Evolutionary conservation across 2,329 filamentous ascomycete genomes (phyloP), one percentile per base, ranked within the genome.

Genomic region (Nemania bipapillata): DNA sequence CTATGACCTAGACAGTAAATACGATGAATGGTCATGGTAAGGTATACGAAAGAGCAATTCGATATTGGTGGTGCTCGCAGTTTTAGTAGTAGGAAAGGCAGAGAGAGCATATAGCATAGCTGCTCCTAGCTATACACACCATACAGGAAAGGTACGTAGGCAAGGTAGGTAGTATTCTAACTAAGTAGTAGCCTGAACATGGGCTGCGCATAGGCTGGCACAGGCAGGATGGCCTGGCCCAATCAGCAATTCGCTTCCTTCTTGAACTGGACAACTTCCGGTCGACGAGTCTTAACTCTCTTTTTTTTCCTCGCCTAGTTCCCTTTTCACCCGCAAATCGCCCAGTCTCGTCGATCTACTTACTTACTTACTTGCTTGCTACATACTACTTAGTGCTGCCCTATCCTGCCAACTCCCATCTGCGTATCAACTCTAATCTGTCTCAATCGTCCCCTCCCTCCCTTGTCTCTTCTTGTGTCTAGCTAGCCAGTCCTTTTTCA

Each of bases 211-310:
- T 54, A 47, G 58, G 58, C 66, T 35, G 57, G 61, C 40, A 50
- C 50, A 47, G 57, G 60, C 61, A 68, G 61, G 69, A 62, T 66
- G 40, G 55, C 22, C 66, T 59, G 60, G 40, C 65, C 68, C 68
- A 70, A 71, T 71, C 69, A 71, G 69, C 63, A 69, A 71, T 61
- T 69, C 24, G 63, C 66, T 60, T 64, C 66, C 47, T 71, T 69
- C 69, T 69, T 55, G 63, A 69, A 66, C 63, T 64, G 63, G 69
- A 64, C 69, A 71, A 64, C 65, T 59, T 55, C 64, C 22, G 6
- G 54, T 54, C 30, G 11, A 55, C 60, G 30, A 69, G 55, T 70
- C 54, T 68, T 55, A 57, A 71, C 63, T n/a, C 59, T 60, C 55
- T 58, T 22, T 49, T 45, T 35, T 35, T 59, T 65, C n/a, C 49